Evolutionary conservation across 139 green algal genomes (phyloP), one percentile per base, ranked within the genome.

Genomic region (Prasinococcaceae sp.): DNA sequence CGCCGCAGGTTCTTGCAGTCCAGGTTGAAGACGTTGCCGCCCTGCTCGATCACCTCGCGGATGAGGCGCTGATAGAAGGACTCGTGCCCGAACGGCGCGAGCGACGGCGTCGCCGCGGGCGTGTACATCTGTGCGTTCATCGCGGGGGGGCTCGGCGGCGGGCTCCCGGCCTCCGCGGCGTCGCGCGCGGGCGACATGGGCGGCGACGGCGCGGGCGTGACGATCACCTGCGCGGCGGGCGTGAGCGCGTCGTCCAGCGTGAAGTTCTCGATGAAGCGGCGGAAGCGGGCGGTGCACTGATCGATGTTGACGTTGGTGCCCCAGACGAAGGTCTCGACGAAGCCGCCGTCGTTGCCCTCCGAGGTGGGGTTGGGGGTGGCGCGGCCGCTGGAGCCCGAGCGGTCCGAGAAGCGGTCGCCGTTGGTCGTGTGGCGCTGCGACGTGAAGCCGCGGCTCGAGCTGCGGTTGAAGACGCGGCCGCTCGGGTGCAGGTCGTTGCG

Each of bases 231-330:
- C 12, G 46, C 35, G 27, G 10, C 9, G 23, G 10, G 41, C 9
- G 41, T 49, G 23, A 10, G 41, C n/a, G n/a, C n/a, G n/a, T n/a
- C n/a, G n/a, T n/a, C n/a, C n/a, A n/a, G n/a, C n/a, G n/a, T 41
- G 63, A 83, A 89, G n/a, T 55, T 38, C 23, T 53, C 44, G 8
- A 88, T 54, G 66, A 93, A 93, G n/a, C 56, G 32, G n/a, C 58
- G 69, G 59, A 86, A 86, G 10, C 58, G 51, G 14, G 33, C 33
- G 8, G 46, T 43, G 17, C 66, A 42, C 52, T 76, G 46, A 24
- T 56, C 26, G 14, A 80, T 62, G 44, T 72, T 80, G 24, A 94
- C 58, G 49, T 76, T 82, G 29, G 86, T 94, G 30, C 86, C 86
- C 86, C 86, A 94, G 25, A 94, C 73, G 53, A 71, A 89, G 10